Evolutionary conservation across 345 rosid species (phyloP).

Genomic region (Bruguiera sexangula): DNA sequence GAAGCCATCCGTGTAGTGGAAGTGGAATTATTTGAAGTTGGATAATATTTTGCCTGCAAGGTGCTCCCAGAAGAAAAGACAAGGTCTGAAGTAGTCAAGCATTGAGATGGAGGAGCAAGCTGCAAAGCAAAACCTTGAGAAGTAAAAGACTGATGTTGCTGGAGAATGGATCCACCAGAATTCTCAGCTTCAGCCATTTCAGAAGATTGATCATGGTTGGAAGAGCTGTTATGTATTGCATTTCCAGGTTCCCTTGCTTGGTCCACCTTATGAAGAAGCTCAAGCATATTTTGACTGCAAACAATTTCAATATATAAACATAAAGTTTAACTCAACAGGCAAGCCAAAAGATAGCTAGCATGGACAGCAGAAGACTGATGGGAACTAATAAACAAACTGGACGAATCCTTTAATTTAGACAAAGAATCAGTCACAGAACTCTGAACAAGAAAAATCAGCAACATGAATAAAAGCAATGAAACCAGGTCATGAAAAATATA

Average conservation of each 20-base stretch:
- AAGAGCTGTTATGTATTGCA: constrained; percentile 45
- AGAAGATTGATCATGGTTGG: constrained; percentile 35
- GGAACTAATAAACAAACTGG: not conserved
- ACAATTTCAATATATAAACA: not conserved
- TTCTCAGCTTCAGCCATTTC: constrained; percentile 47
- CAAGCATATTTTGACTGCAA: constrained; percentile 82
- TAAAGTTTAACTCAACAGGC: not conserved
- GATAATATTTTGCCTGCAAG: constrained; percentile 27
- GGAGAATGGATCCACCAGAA: constrained; percentile 58
- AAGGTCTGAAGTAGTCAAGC: constrained; percentile 32
- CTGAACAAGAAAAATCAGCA: too few species aligned
- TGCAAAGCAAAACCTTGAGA: constrained; percentile 71
- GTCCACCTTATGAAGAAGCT: constrained; percentile 89
- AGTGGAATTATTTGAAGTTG: constrained; percentile 25
- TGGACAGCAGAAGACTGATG: not conserved
- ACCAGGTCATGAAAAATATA: not conserved
- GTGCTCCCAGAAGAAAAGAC: constrained; percentile 35
- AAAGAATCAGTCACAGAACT: too few species aligned
- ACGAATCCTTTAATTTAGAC: too few species aligned
- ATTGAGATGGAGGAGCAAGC: constrained; percentile 71
- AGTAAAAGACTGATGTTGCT: constrained; percentile 46
- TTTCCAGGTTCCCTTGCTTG: constrained; percentile 47
- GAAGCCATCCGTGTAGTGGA: constrained; percentile 46
- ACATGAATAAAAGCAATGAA: not conserved
- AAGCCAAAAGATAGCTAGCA: not conserved